Percentiles rank a stretch among this genome's conserved stretches.
phyloP scores from a whole-genome alignment of 768 basidiomycete genomes.

The Cyclocybe cylindracea region DNA sequence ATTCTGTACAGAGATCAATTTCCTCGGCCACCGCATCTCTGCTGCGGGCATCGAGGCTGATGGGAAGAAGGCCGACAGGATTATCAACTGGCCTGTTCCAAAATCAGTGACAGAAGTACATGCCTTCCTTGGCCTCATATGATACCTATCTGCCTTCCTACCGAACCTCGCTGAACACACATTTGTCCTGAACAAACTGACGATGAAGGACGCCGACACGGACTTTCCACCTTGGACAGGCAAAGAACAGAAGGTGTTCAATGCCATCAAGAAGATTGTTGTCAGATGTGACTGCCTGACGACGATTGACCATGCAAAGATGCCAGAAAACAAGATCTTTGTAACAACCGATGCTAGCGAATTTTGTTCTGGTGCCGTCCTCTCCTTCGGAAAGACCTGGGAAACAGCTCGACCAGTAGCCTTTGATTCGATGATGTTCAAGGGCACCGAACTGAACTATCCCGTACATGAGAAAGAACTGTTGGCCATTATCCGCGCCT shows the following conservation, averaged over 20 bases:
- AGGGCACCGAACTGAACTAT: slow-evolving; percentile 19
- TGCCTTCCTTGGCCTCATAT: slow-evolving; percentile 30
- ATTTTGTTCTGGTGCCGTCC: slow-evolving; percentile 24
- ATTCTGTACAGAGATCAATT: slow-evolving; percentile 22
- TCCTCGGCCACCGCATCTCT: slow-evolving; percentile 36
- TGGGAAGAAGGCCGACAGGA: slow-evolving; percentile 22
- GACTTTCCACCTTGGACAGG: slow-evolving; percentile 27
- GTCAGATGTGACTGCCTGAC: slow-evolving; percentile 13
- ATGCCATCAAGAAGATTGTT: slow-evolving; percentile 26
- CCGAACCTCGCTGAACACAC: slow-evolving; percentile 30
- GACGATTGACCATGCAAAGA: slow-evolving; percentile 17
- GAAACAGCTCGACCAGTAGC: slow-evolving; percentile 32
- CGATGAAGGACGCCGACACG: slow-evolving; percentile 24
- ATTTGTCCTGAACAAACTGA: slow-evolving; percentile 21
- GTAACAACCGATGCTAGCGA: slow-evolving; percentile 34
- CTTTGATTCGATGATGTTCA: slow-evolving; percentile 25
- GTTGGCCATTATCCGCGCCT: slow-evolving; percentile 32
- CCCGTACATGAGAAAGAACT: slow-evolving; percentile 44
- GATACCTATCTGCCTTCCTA: slow-evolving; percentile 29
- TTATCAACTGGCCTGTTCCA: slow-evolving; percentile 32
- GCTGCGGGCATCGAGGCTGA: too few species aligned
- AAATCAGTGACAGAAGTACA: slow-evolving; percentile 25
- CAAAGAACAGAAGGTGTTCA: slow-evolving; percentile 23
- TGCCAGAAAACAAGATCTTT: too few species aligned
- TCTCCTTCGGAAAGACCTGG: slow-evolving; percentile 29